phyloP scores from a whole-genome alignment of 2,329 filamentous ascomycete species.

The Cladosporium sphaerospermum region DNA sequence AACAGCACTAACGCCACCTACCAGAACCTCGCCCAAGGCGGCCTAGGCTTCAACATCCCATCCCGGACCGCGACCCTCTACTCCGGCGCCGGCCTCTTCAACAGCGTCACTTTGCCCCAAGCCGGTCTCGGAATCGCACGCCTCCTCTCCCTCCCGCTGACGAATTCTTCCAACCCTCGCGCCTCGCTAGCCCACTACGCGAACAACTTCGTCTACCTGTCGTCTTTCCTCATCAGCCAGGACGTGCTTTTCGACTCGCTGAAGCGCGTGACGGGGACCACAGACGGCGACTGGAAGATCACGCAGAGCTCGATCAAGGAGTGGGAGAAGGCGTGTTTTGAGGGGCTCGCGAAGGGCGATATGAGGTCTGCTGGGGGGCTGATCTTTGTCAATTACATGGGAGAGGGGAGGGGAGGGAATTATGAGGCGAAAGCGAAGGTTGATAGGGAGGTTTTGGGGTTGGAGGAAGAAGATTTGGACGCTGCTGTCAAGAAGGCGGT shows the following conservation, averaged over 20 bases:
- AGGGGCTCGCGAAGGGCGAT: conserved; percentile 39
- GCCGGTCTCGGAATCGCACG: conserved; percentile 29
- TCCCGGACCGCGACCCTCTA: conserved; percentile 26
- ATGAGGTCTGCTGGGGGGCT: conserved; percentile 29
- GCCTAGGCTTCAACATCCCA: conserved; percentile 33
- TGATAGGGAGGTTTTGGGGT: conserved; percentile 34
- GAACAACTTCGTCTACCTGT: conserved; percentile 33
- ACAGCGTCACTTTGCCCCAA: conserved; percentile 29
- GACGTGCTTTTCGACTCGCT: conserved; percentile 32
- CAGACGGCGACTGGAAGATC: conserved; percentile 33
- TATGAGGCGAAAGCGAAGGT: conserved; percentile 26
- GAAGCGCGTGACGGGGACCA: conserved; percentile 29
- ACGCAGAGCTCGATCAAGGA: conserved; percentile 25
- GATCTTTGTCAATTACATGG: conserved; percentile 19
- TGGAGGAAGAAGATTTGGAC: conserved; percentile 35
- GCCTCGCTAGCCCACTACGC: conserved; percentile 33
- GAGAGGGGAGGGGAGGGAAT: conserved; percentile 18
- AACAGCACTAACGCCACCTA: conserved; percentile 28
- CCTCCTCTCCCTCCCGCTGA: conserved; percentile 29
- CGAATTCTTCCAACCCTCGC: conserved; percentile 9
- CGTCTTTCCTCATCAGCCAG: conserved; percentile 33
- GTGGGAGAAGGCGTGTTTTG: conserved; percentile 44
- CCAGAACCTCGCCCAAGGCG: conserved; percentile 15
- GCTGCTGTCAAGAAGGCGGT: conserved; percentile 29
- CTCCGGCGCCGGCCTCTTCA: conserved; percentile 29